Base-by-base conservation (phyloP, 2,329 filamentous ascomycete genomes). In the Aspergillus tubingensis region DNA sequence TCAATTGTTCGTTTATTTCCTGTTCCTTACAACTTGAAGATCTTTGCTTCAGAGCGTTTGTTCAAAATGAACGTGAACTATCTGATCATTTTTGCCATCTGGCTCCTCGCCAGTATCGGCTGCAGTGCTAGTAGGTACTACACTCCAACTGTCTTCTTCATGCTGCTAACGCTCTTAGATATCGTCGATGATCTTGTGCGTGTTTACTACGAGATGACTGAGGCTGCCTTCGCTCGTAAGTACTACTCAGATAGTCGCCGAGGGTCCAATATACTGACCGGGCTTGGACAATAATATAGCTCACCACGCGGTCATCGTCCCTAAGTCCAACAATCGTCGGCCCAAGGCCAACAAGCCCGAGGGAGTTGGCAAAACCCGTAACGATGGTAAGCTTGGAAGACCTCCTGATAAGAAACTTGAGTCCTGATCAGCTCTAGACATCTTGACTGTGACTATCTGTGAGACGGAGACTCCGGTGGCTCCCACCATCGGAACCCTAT, bases 401-500 rank as follows among this genome's bases (percentile, higher is more conserved):
- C 11, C 32, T 36, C 32, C 32, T 36, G 10, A 23, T 25, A 15
- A 5, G 52, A 17, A 19, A 8, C 15, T 36, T 17, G 44, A n/a
- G 27, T 30, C 7, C n/a, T 23, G 17, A 15, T 17, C 2, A 11
- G 4, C 5, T 15, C 23, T 32, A 55, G 62, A 70, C 15, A 56
- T 68, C 17, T 27, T 27, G 25, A 72, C 68, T 15, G 62, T 67
- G n/a, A 72, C 69, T 13, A 48, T 62, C 3, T 67, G 65, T 50
- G 61, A 49, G 19, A 41, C 60, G 27, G 30, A 27, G 13, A 47
- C n/a, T 23, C 27, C 58, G 5, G 49, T 43, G 27, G 13, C 47
- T 52, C 21, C 38, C 39, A 55, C 43, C 25, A 30, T 44, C 13
- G 19, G 25, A 11, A 55, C 53, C 32, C 25, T 30, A 3, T 41